phyloP scores from a whole-genome alignment of 306 rosid species.

The Lithocarpus polystachyus region DNA sequence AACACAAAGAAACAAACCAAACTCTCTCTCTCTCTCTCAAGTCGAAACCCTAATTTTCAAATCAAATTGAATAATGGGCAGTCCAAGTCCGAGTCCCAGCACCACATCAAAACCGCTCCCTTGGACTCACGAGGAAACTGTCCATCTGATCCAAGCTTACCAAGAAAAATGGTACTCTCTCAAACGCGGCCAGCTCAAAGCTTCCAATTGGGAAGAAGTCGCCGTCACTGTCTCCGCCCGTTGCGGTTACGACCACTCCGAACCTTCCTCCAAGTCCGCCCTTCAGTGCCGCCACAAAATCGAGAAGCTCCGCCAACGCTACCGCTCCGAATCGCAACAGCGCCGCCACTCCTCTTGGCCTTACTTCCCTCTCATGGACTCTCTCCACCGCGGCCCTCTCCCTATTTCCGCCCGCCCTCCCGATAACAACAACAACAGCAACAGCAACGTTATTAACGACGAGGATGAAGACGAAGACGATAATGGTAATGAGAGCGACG shows the following conservation, averaged over 20 bases:
- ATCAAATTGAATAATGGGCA: too few relatives aligned
- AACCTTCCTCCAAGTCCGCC: constrained; percentile 56
- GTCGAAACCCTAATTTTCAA: too few relatives aligned
- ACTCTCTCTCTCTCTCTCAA: too few relatives aligned
- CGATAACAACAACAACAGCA: not conserved
- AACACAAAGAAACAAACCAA: too few relatives aligned
- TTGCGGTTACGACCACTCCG: constrained; percentile 61
- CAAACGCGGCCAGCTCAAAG: constrained; percentile 69
- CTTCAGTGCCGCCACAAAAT: constrained; percentile 89
- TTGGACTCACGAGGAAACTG: constrained; percentile 85
- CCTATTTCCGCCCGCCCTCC: constrained; percentile 69
- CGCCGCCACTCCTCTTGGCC: constrained; percentile 34
- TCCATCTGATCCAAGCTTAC: constrained; percentile 75
- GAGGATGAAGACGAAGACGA: not conserved
- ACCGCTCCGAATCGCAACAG: constrained; percentile 41
- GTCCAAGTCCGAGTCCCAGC: not conserved
- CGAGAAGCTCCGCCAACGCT: constrained; percentile 93
- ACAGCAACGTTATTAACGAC: not conserved
- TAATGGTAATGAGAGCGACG: not conserved
- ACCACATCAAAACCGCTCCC: constrained; percentile 53
- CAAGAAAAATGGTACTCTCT: constrained; percentile 88
- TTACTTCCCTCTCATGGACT: constrained; percentile 68
- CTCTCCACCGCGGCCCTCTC: constrained; percentile 69
- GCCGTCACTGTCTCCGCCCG: constrained; percentile 81
- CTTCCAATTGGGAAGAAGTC: constrained; percentile 88